Base-by-base conservation (phyloP, 495 filamentous ascomycete species). In the Parmelia sp. region DNA sequence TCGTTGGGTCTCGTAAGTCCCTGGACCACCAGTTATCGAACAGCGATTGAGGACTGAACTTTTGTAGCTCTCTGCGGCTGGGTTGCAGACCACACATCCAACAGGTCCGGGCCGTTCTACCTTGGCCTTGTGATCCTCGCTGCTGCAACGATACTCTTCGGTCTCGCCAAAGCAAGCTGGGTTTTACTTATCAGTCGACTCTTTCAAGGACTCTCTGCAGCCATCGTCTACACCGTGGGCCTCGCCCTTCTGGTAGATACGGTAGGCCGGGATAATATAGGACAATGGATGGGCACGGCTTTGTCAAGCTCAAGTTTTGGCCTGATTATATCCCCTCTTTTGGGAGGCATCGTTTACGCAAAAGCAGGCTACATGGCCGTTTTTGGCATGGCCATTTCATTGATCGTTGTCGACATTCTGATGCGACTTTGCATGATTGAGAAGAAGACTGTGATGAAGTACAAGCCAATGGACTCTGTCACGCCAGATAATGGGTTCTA, bases 321-420 rank as follows among this genome's bases (percentile, higher is more conserved):
- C 55, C 35, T 68, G 33, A 68, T 68, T 14, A 56, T 70, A 14
- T 65, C 68, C 3, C 90, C 90, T 4, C 75, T 89, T 33, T 77
- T 92, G 21, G 89, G 90, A 5, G 90, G 90, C 6, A 72, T 90
- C 4, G 81, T 94, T 31, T 93, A 89, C 71, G 80, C 69, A 7
- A 82, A 81, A 71, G 74, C 79, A 12, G 83, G 83, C 25, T 81
- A 82, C 64, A 66, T 73, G 53, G 79, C 82, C 1, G 80, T 86
- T 0, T 86, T 87, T 63, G 78, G 74, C 0, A 68, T 88, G 53
- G 82, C 79, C 0, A 73, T 82, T 25, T 80, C 70, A 0, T 65
- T 88, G 31, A 74, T 88, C 42, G 71, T 66, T 5, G 49, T 88
- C 15, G 86, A 88, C 72, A 83, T 87, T 55, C 21, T 81, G 8